Percentiles rank a stretch among this genome's conserved stretches.
phyloP scores from a whole-genome alignment of 2,329 filamentous ascomycete genomes.

The Sordariomycetes sp. region DNA sequence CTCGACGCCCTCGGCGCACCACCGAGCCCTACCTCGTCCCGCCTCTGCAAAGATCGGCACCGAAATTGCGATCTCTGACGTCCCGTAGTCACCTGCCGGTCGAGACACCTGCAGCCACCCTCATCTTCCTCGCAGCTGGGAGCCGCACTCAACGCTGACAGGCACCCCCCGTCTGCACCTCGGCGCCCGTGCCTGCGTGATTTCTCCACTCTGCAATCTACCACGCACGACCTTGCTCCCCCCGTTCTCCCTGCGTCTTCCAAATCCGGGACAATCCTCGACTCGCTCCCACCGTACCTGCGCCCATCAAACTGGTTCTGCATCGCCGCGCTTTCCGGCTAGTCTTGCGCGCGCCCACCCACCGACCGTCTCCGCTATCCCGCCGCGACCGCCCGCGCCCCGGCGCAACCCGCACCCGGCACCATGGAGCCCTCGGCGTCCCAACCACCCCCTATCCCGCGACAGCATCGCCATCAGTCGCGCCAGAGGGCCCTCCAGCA shows the following conservation, averaged over 20 bases:
- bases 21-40: not conserved
- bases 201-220: not conserved
- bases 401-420: not conserved
- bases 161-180: not conserved
- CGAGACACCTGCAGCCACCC: not conserved
- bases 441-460: conserved; percentile 8
- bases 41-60: not conserved
- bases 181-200: not conserved
- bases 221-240: not conserved
- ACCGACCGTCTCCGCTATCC: not conserved
- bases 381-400: not conserved
- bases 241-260: not conserved
- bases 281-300: not conserved
- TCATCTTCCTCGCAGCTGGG: not conserved
- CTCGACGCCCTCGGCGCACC: too few relatives aligned
- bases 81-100: not conserved
- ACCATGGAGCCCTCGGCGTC: conserved; percentile 8
- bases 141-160: not conserved
- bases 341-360: not conserved
- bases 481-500: conserved; percentile 8
- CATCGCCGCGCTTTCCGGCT: not conserved
- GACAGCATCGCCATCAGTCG: conserved; percentile 8
- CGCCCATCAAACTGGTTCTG: not conserved
- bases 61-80: not conserved
- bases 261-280: not conserved